These are phyloP conservation scores for Jaltomata sinuosa DNA, from an alignment of 257 asterid genomes.

Conservation along the genomic window DNA sequence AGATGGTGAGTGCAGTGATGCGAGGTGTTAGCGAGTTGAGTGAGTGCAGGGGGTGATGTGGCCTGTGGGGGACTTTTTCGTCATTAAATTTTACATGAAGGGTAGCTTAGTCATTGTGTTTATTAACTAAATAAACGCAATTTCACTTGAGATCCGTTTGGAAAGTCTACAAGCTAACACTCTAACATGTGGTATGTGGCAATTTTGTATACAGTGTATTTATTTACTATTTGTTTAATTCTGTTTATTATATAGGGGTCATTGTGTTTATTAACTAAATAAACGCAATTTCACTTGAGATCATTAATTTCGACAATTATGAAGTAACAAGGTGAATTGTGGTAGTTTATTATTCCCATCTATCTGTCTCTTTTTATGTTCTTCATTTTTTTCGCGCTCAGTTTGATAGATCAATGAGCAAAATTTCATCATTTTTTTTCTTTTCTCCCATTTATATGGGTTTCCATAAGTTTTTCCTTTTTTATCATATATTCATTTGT, in stretches of 20 bases:
- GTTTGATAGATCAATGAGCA: background rate
- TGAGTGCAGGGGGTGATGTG: too few relatives aligned
- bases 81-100: background rate
- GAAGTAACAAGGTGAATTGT: background rate
- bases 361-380: background rate
- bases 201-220: background rate
- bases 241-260: slow-evolving; percentile 47
- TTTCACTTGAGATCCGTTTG: too few relatives aligned
- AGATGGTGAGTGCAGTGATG: too few relatives aligned
- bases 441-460: background rate
- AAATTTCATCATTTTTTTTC: background rate
- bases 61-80: background rate
- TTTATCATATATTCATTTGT: background rate
- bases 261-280: too few relatives aligned
- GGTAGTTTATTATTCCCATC: background rate
- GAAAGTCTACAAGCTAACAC: background rate
- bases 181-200: background rate
- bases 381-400: background rate
- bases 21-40: too few relatives aligned
- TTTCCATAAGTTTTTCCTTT: background rate
- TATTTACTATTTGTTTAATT: background rate
- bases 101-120: background rate
- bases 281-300: too few relatives aligned
- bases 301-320: background rate
- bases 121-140: too few relatives aligned